Evolutionary conservation across 2,329 filamentous ascomycete species (phyloP), one percentile per base, ranked within the genome.

Genomic region (Alternaria ventricosa): DNA sequence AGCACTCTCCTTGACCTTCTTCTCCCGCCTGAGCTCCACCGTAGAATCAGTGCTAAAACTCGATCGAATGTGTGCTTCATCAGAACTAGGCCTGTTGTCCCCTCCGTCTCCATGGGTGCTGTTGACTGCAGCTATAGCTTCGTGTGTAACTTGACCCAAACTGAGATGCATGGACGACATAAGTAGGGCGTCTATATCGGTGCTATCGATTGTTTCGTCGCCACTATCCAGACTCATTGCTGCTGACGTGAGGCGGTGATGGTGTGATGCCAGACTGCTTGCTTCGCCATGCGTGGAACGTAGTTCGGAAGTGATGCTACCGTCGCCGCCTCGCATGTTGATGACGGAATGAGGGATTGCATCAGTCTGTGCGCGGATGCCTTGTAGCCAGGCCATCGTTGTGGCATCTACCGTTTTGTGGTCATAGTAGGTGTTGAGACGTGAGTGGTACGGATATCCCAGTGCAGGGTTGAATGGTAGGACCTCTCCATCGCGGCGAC

Each of bases 21-120:
- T 49, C 33, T 50, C 44, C 30, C 8, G 23, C n/a, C 18, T 23
- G 13, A 18, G n/a, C 23, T 50, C 33, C 7, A 23, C 13, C 3
- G 41, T 33, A 2, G 49, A 60, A 12, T 55, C 56, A 13, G 56
- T 41, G 18, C 55, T 55, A 1, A 63, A 63, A 6, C 60, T 59
- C 11, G 55, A 62, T 0, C 49, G 47, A 2, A 62, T 1, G 20
- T 41, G 41, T 2, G 36, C 25, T 25, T n/a, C 30, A 12, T 53
- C 27, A 9, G 22, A 22, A 18, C n/a, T 15, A 20, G 27, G 44
- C 44, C 36, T 23, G 11, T 13, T 20, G 11, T 54, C 22, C 6
- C 13, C 20, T 23, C 12, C 28, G 3, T 44, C 20, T 23, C 3
- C n/a, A 18, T 18, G 20, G 20, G n/a, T 15, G 15, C 36, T 8